A percentile compares a stretch with the other conserved stretches of the same genome.
Conservation (phyloP, 306 rosid genomes). For the Quillaja saponaria region DNA sequence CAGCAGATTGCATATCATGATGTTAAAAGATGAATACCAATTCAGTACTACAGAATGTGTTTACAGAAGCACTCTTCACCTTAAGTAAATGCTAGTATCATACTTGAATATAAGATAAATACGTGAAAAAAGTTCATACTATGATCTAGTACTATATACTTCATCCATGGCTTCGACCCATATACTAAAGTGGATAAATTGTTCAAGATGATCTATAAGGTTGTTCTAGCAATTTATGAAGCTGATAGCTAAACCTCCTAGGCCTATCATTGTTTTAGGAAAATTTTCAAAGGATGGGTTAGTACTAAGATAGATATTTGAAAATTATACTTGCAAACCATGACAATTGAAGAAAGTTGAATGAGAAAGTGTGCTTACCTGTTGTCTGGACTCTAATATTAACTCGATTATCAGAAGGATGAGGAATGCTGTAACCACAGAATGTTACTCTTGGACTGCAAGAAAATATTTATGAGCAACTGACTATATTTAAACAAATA, state of each 20-base stretch:
- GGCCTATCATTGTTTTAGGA: neutral
- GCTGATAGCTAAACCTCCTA: too few species aligned
- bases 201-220: neutral
- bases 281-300: neutral
- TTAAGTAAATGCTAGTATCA: neutral
- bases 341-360: neutral
- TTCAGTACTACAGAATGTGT: too few species aligned
- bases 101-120: neutral
- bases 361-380: constrained; percentile 44
- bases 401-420: constrained; percentile 82
- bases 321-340: constrained; percentile 12
- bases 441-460: constrained; percentile 74
- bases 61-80: too few species aligned
- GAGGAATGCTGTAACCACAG: constrained; percentile 87
- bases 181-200: too few species aligned
- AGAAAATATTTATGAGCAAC: constrained; percentile 22
- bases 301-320: neutral
- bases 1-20: too few species aligned
- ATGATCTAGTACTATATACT: too few species aligned
- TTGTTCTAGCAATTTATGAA: too few species aligned
- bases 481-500: constrained; percentile 15
- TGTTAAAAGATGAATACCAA: too few species aligned
- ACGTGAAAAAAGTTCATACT: neutral
- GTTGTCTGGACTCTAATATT: constrained; percentile 81
- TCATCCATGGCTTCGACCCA: too few species aligned